Percentiles rank a stretch among this genome's conserved stretches.
Evolutionary conservation across 2,329 filamentous ascomycete species (phyloP).

Genomic region (Xylaria sp.): DNA sequence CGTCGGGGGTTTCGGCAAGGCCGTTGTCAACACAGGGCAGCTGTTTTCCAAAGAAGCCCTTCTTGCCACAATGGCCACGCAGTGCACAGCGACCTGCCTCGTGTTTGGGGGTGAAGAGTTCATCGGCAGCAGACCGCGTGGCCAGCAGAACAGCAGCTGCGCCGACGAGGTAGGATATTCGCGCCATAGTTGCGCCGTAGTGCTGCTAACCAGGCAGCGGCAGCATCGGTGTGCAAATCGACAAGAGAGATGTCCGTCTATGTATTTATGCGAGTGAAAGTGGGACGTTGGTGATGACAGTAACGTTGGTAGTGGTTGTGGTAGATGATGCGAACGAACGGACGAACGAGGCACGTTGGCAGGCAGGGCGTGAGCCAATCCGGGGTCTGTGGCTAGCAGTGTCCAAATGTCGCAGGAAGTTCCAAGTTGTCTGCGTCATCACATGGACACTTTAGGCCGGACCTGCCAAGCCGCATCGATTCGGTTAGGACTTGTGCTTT

Average conservation of each 20-base stretch:
- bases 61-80: conserved; percentile 89
- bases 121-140: conserved; percentile 47
- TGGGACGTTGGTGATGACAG: not conserved
- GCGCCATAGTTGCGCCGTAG: conserved; percentile 52
- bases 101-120: conserved; percentile 70
- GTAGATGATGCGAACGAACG: conserved; percentile 13
- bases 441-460: conserved; percentile 18
- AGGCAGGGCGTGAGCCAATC: conserved; percentile 24
- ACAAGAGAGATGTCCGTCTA: conserved; percentile 23
- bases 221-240: conserved; percentile 39
- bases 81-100: conserved; percentile 91
- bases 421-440: conserved; percentile 30
- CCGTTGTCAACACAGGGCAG: conserved; percentile 95
- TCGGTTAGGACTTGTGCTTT: not conserved
- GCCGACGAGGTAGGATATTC: conserved; percentile 51
- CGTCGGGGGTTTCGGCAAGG: conserved; percentile 77
- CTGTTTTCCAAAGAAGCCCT: conserved; percentile 88
- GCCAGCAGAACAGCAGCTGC: conserved; percentile 51
- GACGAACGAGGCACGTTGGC: conserved; percentile 8
- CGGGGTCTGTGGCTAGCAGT: conserved; percentile 18
- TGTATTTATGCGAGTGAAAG: conserved; percentile 11
- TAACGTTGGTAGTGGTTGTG: not conserved
- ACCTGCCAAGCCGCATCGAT: conserved; percentile 20
- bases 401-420: not conserved
- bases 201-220: conserved; percentile 35